Percentiles rank a stretch among this genome's conserved stretches.
Evolutionary conservation across 2,329 filamentous ascomycete species (phyloP).

Genomic region (Trichoderma sp.): DNA sequence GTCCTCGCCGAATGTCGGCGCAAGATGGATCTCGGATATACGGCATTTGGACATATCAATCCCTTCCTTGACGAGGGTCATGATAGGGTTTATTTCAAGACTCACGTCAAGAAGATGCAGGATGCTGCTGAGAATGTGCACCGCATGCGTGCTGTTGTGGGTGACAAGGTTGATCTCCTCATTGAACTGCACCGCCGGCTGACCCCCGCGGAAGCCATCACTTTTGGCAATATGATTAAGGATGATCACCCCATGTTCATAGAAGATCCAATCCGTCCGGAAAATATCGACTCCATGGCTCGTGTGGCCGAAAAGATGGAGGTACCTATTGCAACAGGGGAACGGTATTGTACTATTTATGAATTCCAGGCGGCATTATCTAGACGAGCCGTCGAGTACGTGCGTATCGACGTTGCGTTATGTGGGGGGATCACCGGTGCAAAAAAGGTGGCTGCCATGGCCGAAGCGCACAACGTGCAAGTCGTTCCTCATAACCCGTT

Average conservation of each 20-base stretch:
- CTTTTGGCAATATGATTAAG: background rate
- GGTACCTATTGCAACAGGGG: too few species aligned
- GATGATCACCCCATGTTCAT: background rate
- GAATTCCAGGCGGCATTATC: background rate
- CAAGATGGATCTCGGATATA: background rate
- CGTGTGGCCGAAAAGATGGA: too few species aligned
- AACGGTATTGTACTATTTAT: too few species aligned
- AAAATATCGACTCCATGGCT: too few species aligned
- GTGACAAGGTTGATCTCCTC: background rate
- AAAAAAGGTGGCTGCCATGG: too few species aligned
- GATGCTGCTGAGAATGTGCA: background rate
- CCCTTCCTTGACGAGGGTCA: background rate
- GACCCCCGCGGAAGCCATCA: background rate
- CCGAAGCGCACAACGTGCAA: too few species aligned
- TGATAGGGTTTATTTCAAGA: background rate
- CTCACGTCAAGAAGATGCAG: background rate
- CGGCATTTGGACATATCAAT: background rate
- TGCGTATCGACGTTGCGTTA: background rate
- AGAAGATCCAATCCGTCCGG: background rate
- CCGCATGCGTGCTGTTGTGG: background rate
- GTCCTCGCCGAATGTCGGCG: too few species aligned
- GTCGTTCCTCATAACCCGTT: background rate
- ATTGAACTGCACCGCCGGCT: background rate
- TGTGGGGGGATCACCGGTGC: background rate
- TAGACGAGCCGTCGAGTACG: background rate